These are phyloP conservation scores for Calonectria honghensis DNA, from an alignment of 2,329 filamentous ascomycete genomes.

Conservation along the genomic window DNA sequence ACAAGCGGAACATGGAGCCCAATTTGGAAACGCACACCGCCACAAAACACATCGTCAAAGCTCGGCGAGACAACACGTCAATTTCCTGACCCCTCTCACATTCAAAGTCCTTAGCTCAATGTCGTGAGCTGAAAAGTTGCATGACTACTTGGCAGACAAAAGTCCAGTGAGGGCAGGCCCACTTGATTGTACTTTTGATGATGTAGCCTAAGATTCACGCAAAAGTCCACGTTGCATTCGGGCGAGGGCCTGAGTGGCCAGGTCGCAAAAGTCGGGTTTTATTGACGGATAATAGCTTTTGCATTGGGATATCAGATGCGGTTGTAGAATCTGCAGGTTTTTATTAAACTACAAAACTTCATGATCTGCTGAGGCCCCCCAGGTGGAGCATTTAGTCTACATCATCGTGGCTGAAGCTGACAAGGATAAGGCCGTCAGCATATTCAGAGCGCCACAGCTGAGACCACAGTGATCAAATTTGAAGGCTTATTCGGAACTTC, in stretches of 20 bases:
- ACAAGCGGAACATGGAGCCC: background rate
- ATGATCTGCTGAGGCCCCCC: background rate
- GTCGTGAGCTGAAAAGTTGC: background rate
- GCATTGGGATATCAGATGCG: background rate
- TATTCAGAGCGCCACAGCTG: background rate
- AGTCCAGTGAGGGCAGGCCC: background rate
- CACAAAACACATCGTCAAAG: background rate
- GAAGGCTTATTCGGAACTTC: background rate
- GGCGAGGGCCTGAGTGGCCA: background rate
- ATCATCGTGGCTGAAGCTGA: slow-evolving; percentile 1
- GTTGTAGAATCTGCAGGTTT: background rate
- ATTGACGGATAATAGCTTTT: background rate
- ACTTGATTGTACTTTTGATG: background rate
- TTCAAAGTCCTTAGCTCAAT: background rate
- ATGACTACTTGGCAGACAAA: background rate
- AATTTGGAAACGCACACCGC: background rate
- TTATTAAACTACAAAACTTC: background rate
- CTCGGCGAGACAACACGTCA: background rate
- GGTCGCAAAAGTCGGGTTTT: background rate
- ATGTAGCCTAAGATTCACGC: background rate
- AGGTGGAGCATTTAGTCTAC: background rate
- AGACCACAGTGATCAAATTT: background rate
- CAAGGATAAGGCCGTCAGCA: background rate
- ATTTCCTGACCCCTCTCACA: background rate
- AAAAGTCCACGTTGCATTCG: background rate